These are phyloP conservation scores for Saitoella complicata DNA, from an alignment of 805 yeast genomes.

Conservation along the genomic window DNA sequence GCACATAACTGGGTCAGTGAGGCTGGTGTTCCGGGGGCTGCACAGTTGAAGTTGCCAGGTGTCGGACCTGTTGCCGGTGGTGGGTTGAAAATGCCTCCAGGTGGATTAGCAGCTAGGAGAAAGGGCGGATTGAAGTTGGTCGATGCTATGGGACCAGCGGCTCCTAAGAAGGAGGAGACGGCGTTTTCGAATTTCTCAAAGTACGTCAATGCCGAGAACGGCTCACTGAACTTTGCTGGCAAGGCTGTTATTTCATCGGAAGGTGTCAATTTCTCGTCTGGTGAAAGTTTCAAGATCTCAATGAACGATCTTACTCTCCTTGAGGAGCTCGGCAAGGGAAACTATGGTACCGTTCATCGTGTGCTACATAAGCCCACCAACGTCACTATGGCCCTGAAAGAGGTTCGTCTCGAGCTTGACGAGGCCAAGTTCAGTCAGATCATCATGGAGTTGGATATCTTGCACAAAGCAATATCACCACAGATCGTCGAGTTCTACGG, in stretches of 20 bases:
- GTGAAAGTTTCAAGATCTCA: slow-evolving; percentile 72
- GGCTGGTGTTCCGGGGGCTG: no score
- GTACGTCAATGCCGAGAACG: slow-evolving; percentile 82
- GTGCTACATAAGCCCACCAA: slow-evolving; percentile 88
- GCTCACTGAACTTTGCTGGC: slow-evolving; percentile 81
- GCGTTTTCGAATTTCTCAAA: slow-evolving; percentile 71
- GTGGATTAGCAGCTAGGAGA: slow-evolving; percentile 13
- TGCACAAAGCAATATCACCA: slow-evolving; percentile 81
- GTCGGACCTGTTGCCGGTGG: slow-evolving; percentile 10
- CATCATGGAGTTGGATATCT: slow-evolving; percentile 85
- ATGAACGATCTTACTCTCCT: slow-evolving; percentile 55
- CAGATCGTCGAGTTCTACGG: slow-evolving; percentile 93
- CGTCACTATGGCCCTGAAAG: slow-evolving; percentile 93
- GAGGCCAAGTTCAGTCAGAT: slow-evolving; percentile 89
- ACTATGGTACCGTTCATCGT: slow-evolving; percentile 89
- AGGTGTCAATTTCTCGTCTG: slow-evolving; percentile 82
- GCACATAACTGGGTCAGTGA: no score
- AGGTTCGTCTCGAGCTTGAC: slow-evolving; percentile 81
- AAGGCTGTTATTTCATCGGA: slow-evolving; percentile 82
- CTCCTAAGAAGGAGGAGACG: slow-evolving; percentile 5
- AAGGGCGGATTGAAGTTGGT: slow-evolving; percentile 17
- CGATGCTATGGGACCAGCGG: slow-evolving; percentile 6
- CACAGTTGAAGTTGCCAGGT: background rate
- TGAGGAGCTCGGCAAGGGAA: slow-evolving; percentile 87
- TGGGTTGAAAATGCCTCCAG: slow-evolving; percentile 13